These are phyloP conservation scores for Pythium volutum DNA, from an alignment of 352 stramenopile species.

Conservation along the genomic window DNA sequence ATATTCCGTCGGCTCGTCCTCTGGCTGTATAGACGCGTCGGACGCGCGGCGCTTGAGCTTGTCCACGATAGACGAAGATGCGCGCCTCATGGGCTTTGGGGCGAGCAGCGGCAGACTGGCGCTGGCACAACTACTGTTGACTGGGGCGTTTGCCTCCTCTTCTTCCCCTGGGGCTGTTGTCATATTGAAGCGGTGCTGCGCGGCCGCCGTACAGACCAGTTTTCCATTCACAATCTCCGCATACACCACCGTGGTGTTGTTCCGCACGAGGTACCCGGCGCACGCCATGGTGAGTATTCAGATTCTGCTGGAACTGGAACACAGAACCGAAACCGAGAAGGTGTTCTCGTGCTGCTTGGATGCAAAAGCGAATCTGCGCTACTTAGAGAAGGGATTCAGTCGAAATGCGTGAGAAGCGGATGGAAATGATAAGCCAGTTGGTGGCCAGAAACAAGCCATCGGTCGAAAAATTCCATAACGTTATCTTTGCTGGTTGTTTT, in stretches of 20 bases:
- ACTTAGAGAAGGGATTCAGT: conserved; percentile 12
- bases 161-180: not conserved
- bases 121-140: conserved; percentile 9
- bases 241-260: conserved; percentile 47
- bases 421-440: conserved; percentile 20
- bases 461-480: conserved; percentile 3
- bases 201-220: conserved; percentile 35
- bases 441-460: conserved; percentile 20
- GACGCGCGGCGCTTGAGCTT: conserved; percentile 24
- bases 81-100: conserved; percentile 34
- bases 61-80: conserved; percentile 2
- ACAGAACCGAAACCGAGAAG: not conserved
- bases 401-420: conserved; percentile 4
- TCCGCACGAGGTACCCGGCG: conserved; percentile 63
- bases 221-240: conserved; percentile 59
- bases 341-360: not conserved
- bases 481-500: not conserved
- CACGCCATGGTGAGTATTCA: conserved; percentile 43
- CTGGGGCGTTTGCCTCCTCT: not conserved
- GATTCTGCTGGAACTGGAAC: not conserved
- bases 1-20: conserved; percentile 25
- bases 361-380: conserved; percentile 21
- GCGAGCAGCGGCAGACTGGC: conserved; percentile 42
- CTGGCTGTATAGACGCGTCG: conserved; percentile 20
- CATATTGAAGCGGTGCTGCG: conserved; percentile 6